Conservation (phyloP, 2,329 filamentous ascomycete species). For the Cercospora sp. region DNA sequence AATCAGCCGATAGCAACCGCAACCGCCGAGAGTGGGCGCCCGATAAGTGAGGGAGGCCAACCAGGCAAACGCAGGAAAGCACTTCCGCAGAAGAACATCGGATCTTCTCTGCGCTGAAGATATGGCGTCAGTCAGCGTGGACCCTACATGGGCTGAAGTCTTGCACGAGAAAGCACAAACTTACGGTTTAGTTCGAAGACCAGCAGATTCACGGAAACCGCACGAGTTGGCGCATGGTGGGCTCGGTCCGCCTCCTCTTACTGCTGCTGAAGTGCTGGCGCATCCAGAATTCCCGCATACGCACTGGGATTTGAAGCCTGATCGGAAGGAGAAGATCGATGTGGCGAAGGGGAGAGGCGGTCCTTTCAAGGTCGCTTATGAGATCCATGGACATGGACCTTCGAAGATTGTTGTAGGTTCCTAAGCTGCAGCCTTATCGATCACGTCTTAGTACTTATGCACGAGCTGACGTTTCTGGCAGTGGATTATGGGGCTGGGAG, state of each 20-base stretch:
- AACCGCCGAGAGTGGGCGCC: neutral
- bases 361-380: conserved; percentile 73
- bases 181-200: conserved; percentile 20
- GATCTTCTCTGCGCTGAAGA: neutral
- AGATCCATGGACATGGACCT: conserved; percentile 74
- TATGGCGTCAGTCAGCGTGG: conserved; percentile 21
- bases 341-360: conserved; percentile 72
- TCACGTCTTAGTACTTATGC: conserved; percentile 5
- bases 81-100: neutral
- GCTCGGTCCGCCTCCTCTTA: conserved; percentile 40
- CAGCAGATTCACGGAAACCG: conserved; percentile 18
- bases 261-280: conserved; percentile 58
- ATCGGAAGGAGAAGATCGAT: conserved; percentile 58
- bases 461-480: conserved; percentile 39
- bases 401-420: conserved; percentile 69
- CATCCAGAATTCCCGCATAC: conserved; percentile 68
- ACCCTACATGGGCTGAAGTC: conserved; percentile 18
- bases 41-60: conserved; percentile 4
- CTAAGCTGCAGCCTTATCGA: conserved; percentile 12
- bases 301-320: conserved; percentile 68
- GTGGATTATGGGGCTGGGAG: conserved; percentile 80
- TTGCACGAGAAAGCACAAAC: conserved; percentile 19
- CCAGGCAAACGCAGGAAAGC: neutral
- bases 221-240: conserved; percentile 25
- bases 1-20: conserved; percentile 4